Percentiles rank a stretch among this genome's conserved stretches.
Conservation (phyloP, 2,329 filamentous ascomycete genomes). For the Hypoxylon sp. region DNA sequence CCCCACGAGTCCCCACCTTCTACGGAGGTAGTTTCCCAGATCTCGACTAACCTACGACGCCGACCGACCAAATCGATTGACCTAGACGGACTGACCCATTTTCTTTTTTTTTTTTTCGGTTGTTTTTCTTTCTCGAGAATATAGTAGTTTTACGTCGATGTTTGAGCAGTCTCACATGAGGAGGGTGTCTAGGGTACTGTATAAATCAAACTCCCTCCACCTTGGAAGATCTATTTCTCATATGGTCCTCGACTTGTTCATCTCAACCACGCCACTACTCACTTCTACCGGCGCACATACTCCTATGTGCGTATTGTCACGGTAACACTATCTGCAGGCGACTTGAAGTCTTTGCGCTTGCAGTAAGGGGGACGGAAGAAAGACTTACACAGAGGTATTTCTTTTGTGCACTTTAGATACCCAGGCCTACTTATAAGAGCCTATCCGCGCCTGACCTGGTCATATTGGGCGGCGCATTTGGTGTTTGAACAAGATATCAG, state of each 20-base stretch:
- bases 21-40: slow-evolving; percentile 39
- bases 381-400: slow-evolving; percentile 61
- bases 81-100: slow-evolving; percentile 25
- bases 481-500: slow-evolving; percentile 29
- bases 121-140: slow-evolving; percentile 10
- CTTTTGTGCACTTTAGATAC: slow-evolving; percentile 19
- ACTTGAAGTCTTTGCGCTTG: slow-evolving; percentile 79
- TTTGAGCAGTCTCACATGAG: not conserved
- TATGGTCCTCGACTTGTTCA: slow-evolving; percentile 17
- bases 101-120: slow-evolving; percentile 9
- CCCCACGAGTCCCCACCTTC: slow-evolving; percentile 33
- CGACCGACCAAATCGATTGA: slow-evolving; percentile 30
- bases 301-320: slow-evolving; percentile 60
- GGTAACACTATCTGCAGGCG: slow-evolving; percentile 68
- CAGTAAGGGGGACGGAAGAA: slow-evolving; percentile 68
- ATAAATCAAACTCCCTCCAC: slow-evolving; percentile 21
- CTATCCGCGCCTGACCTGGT: not conserved
- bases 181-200: not conserved
- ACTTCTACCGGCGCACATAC: slow-evolving; percentile 13
- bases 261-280: slow-evolving; percentile 14
- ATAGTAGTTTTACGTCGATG: slow-evolving; percentile 13
- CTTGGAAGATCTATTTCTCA: slow-evolving; percentile 7
- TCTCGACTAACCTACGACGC: slow-evolving; percentile 38
- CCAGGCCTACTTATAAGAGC: slow-evolving; percentile 1
- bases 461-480: slow-evolving; percentile 11